These are phyloP conservation scores for Populus hybrid DNA, from an alignment of 441 rosid genomes.

Conservation along the genomic window DNA sequence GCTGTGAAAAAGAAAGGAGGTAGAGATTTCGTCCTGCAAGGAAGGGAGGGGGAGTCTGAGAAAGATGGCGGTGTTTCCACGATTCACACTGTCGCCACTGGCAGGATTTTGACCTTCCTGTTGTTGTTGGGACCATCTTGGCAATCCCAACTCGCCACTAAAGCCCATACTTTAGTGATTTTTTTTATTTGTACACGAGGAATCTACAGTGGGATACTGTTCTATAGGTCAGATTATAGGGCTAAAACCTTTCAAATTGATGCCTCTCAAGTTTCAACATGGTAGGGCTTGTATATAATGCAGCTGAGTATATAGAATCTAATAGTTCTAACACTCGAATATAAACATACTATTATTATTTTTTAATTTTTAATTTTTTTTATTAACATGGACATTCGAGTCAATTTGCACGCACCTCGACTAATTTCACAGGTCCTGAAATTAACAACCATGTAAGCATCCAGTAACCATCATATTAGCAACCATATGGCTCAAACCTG, in stretches of 20 bases:
- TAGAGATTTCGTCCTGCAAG: background rate
- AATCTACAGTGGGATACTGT: background rate
- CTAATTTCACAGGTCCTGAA: too few relatives aligned
- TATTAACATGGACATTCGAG: too few relatives aligned
- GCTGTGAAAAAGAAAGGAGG: conserved; percentile 22
- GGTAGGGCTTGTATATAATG: background rate
- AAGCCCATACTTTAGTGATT: conserved; percentile 2
- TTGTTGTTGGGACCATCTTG: conserved; percentile 16
- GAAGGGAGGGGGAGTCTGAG: background rate
- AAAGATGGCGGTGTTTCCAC: conserved; percentile 4
- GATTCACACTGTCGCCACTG: conserved; percentile 1
- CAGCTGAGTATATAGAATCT: too few relatives aligned
- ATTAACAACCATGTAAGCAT: too few relatives aligned
- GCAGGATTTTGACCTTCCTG: conserved; percentile 22
- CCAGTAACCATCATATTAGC: too few relatives aligned
- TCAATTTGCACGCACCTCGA: too few relatives aligned
- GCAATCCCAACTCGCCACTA: background rate
- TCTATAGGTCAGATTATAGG: background rate
- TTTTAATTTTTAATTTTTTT: too few relatives aligned
- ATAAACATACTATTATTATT: too few relatives aligned
- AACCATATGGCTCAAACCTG: too few relatives aligned
- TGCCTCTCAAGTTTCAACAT: background rate
- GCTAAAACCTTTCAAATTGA: background rate
- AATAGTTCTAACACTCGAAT: too few relatives aligned
- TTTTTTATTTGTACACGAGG: background rate